A percentile compares a stretch with the other conserved stretches of the same genome.
phyloP scores from a whole-genome alignment of 163 green algal species.

The Chlorella variabilis region DNA sequence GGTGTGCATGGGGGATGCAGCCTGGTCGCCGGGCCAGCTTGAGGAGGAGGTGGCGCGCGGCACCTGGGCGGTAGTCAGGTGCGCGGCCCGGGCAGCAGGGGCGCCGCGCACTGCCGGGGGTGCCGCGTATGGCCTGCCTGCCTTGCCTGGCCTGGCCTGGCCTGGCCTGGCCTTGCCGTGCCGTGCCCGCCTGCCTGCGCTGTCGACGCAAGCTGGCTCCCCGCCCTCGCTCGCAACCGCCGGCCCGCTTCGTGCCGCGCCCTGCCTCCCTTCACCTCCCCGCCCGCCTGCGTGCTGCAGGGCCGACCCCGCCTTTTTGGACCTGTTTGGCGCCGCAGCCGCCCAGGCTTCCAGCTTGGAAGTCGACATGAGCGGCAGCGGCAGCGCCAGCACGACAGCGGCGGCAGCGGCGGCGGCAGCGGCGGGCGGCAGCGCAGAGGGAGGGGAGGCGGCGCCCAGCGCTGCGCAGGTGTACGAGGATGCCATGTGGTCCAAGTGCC shows the following conservation, averaged over 20 bases:
- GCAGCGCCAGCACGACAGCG: too few relatives aligned
- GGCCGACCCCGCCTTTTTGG: neutral
- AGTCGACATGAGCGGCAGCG: neutral
- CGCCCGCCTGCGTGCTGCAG: neutral
- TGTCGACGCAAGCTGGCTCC: neutral
- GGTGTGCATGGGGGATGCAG: conserved; percentile 27
- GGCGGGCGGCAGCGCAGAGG: neutral
- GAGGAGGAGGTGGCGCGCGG: conserved; percentile 27
- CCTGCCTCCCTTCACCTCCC: neutral
- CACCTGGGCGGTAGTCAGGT: conserved; percentile 35
- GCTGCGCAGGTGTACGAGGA: neutral
- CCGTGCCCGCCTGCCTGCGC: too few relatives aligned
- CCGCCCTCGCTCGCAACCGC: neutral
- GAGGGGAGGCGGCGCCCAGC: neutral
- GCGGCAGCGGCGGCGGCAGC: neutral
- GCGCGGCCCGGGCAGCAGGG: neutral
- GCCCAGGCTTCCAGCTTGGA: neutral
- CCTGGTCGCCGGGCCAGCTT: conserved; percentile 33
- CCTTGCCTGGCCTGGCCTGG: too few relatives aligned
- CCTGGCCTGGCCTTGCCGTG: too few relatives aligned
- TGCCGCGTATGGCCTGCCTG: too few relatives aligned
- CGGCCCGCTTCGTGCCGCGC: too few relatives aligned
- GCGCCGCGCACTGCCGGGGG: neutral
- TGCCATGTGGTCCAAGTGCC: conserved; percentile 15
- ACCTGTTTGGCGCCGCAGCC: neutral